These are phyloP conservation scores for Colletotrichum liriopes DNA, from an alignment of 2,329 filamentous ascomycete species.

Conservation along the genomic window DNA sequence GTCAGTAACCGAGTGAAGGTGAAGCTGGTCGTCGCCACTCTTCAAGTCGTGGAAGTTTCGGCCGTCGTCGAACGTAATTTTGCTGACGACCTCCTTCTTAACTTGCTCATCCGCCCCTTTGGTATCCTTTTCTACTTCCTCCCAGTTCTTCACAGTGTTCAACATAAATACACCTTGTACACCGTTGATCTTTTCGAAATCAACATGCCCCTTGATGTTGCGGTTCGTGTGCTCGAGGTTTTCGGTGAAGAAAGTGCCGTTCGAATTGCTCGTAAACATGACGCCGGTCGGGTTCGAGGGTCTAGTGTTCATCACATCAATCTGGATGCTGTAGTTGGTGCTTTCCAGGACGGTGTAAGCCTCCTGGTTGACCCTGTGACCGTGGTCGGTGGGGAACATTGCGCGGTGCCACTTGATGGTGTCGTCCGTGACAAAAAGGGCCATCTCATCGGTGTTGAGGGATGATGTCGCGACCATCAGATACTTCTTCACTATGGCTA, in stretches of 20 bases:
- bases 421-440: constrained; percentile 90
- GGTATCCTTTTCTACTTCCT: constrained; percentile 75
- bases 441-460: constrained; percentile 88
- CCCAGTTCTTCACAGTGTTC: constrained; percentile 89
- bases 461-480: constrained; percentile 88
- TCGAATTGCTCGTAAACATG: constrained; percentile 96
- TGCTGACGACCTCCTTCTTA: constrained; percentile 79
- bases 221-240: constrained; percentile 96
- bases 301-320: constrained; percentile 86
- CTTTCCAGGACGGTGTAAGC: constrained; percentile 96
- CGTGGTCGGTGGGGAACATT: constrained; percentile 88
- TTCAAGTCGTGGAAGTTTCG: constrained; percentile 85
- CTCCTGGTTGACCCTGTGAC: constrained; percentile 77
- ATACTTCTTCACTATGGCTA: constrained; percentile 89
- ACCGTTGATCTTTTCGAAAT: constrained; percentile 93
- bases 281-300: constrained; percentile 83
- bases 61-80: constrained; percentile 97
- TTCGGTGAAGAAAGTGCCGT: constrained; percentile 94
- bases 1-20: constrained; percentile 94
- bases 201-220: constrained; percentile 81
- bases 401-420: constrained; percentile 91
- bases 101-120: constrained; percentile 49
- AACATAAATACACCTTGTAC: constrained; percentile 95
- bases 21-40: constrained; percentile 77
- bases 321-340: constrained; percentile 97